These are phyloP conservation scores for Diplodia intermedia DNA, from an alignment of 2,329 filamentous ascomycete species.

Conservation along the genomic window DNA sequence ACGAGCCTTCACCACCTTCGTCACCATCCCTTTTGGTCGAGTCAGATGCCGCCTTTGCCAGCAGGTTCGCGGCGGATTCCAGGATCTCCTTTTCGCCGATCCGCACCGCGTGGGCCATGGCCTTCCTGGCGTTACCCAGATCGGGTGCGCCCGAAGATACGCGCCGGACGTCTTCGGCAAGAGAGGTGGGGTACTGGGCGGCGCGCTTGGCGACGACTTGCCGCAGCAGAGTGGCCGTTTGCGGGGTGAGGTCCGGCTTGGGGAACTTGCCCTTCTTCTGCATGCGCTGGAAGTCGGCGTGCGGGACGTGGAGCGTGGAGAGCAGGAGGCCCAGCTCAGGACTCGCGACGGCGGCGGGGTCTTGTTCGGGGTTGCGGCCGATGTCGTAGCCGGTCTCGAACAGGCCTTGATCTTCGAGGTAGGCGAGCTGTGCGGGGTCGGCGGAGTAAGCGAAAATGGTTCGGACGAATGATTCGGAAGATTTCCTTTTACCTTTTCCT, in stretches of 20 bases:
- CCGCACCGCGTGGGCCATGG: constrained; percentile 72
- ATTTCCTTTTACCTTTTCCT: constrained; percentile 37
- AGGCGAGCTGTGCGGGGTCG: constrained; percentile 48
- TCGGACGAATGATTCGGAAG: background rate
- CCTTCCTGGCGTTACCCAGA: constrained; percentile 37
- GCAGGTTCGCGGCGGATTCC: constrained; percentile 56
- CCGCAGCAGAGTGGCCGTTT: constrained; percentile 50
- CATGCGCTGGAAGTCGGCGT: constrained; percentile 51
- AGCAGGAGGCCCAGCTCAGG: constrained; percentile 54
- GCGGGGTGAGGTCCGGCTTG: constrained; percentile 50
- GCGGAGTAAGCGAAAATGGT: background rate
- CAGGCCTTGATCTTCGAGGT: constrained; percentile 68
- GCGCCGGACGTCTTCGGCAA: constrained; percentile 55
- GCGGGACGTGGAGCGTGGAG: constrained; percentile 53
- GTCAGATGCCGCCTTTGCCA: constrained; percentile 40
- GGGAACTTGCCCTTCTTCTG: constrained; percentile 52
- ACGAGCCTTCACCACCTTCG: constrained; percentile 11
- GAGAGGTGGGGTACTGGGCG: constrained; percentile 60
- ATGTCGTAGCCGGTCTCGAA: constrained; percentile 77
- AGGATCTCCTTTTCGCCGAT: constrained; percentile 75
- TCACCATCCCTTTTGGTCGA: constrained; percentile 31
- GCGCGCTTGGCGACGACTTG: constrained; percentile 50
- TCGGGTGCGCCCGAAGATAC: constrained; percentile 22
- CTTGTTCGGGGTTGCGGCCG: constrained; percentile 40
- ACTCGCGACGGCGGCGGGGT: constrained; percentile 45